Evolutionary conservation across 2,329 filamentous ascomycete species (phyloP).

Genomic region (Pezicula radicicola): DNA sequence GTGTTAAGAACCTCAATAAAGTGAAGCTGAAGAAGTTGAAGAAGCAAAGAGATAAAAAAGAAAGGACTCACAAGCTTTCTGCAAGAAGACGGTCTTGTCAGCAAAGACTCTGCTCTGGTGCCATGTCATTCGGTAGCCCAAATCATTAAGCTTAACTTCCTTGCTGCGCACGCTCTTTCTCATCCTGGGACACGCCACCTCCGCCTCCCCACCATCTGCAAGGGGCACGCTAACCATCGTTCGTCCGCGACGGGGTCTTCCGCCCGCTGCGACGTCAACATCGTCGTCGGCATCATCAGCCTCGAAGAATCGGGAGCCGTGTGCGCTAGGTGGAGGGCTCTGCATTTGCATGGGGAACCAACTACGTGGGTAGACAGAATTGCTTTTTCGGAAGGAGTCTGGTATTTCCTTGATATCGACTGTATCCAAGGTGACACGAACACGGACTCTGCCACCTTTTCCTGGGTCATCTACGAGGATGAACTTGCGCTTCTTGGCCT

Average conservation of each 20-base stretch:
- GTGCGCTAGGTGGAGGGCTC: constrained; percentile 72
- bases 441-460: constrained; percentile 75
- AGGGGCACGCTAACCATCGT: constrained; percentile 61
- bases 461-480: constrained; percentile 91
- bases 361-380: constrained; percentile 85
- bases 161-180: constrained; percentile 67
- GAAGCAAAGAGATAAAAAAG: not conserved
- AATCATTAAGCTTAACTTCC: constrained; percentile 88
- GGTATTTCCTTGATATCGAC: constrained; percentile 96
- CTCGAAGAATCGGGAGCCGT: constrained; percentile 71
- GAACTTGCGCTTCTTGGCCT: constrained; percentile 91
- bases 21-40: not conserved
- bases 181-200: constrained; percentile 73
- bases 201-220: constrained; percentile 67
- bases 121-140: constrained; percentile 96
- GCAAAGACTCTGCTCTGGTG: constrained; percentile 91
- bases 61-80: constrained; percentile 76
- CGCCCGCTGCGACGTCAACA: constrained; percentile 33
- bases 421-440: constrained; percentile 88
- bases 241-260: constrained; percentile 26
- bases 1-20: not conserved
- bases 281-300: constrained; percentile 62
- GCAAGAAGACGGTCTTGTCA: constrained; percentile 80
- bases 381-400: constrained; percentile 87
- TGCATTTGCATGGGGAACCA: constrained; percentile 96